Conservation (phyloP, 352 stramenopile genomes). For the Globisporangium megalacanthum region DNA sequence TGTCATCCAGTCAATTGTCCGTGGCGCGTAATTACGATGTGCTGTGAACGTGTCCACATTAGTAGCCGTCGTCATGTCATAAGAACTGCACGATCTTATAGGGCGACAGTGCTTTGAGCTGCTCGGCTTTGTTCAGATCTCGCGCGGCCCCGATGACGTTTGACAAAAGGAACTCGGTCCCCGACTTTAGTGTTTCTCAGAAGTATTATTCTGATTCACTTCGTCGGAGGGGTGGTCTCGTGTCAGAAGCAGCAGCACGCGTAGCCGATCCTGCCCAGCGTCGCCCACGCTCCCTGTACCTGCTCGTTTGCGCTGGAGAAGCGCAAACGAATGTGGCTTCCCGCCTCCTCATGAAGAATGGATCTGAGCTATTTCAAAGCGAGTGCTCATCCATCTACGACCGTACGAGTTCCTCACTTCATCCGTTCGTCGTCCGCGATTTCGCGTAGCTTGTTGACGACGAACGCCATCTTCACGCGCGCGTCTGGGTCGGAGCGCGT, state of each 20-base stretch:
- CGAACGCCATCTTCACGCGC: slow-evolving; percentile 1
- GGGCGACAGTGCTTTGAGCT: slow-evolving; percentile 15
- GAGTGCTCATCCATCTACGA: too few species aligned
- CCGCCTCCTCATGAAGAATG: not conserved
- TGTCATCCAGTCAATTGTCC: too few species aligned
- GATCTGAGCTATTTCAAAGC: not conserved
- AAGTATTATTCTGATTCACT: too few species aligned
- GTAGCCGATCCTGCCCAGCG: slow-evolving; percentile 38
- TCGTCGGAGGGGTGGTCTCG: too few species aligned
- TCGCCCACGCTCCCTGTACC: slow-evolving; percentile 27
- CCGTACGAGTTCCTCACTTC: too few species aligned
- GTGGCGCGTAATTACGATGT: too few species aligned
- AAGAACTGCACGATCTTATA: slow-evolving; percentile 18
- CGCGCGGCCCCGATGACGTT: slow-evolving; percentile 10
- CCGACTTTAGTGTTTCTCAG: too few species aligned
- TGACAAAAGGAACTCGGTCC: too few species aligned
- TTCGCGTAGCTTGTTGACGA: slow-evolving; percentile 1
- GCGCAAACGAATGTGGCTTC: slow-evolving; percentile 29
- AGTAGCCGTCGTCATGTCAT: too few species aligned
- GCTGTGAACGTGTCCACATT: too few species aligned
- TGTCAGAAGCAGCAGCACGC: slow-evolving; percentile 53
- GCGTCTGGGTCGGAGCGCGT: not conserved
- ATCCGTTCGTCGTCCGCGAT: not conserved
- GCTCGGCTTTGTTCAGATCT: slow-evolving; percentile 18
- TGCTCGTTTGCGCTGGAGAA: slow-evolving; percentile 51